A percentile compares a stretch with the other conserved stretches of the same genome.
Conservation (phyloP, 1,284 basidiomycete genomes). For the Naganishia sp. region DNA sequence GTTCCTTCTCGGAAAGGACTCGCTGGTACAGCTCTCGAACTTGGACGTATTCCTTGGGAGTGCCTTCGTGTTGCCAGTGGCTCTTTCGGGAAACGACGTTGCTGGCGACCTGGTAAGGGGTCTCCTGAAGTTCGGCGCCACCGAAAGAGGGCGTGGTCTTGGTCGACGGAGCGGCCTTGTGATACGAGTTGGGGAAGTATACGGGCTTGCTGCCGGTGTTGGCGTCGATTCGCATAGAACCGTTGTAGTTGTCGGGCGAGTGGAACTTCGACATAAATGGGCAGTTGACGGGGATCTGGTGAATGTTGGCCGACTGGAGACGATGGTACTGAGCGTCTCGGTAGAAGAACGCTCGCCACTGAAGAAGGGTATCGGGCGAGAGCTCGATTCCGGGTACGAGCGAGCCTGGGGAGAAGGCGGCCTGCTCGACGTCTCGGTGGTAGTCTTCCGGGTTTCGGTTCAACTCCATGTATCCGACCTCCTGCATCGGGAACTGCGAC, state of each 20-base stretch:
- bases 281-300: slow-evolving; percentile 48
- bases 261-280: slow-evolving; percentile 43
- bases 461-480: slow-evolving; percentile 52
- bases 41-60: slow-evolving; percentile 47
- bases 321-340: slow-evolving; percentile 47
- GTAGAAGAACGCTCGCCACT: slow-evolving; percentile 49
- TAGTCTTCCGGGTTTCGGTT: slow-evolving; percentile 54
- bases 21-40: slow-evolving; percentile 46
- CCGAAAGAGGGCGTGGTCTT: slow-evolving; percentile 42
- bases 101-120: slow-evolving; percentile 44
- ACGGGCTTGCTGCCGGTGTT: slow-evolving; percentile 23
- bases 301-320: slow-evolving; percentile 45
- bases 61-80: slow-evolving; percentile 48
- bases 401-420: slow-evolving; percentile 49
- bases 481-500: slow-evolving; percentile 49
- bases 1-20: slow-evolving; percentile 43
- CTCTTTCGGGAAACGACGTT: slow-evolving; percentile 46
- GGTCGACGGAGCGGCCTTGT: slow-evolving; percentile 40
- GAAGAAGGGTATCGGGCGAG: slow-evolving; percentile 46
- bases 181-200: slow-evolving; percentile 48
- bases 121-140: slow-evolving; percentile 39
- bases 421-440: slow-evolving; percentile 50
- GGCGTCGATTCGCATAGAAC: slow-evolving; percentile 45
- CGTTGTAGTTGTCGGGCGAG: slow-evolving; percentile 49
- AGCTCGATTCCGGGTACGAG: slow-evolving; percentile 50